Evolutionary conservation across 2,329 filamentous ascomycete genomes (phyloP).

Genomic region (Hypoxylon sp.): DNA sequence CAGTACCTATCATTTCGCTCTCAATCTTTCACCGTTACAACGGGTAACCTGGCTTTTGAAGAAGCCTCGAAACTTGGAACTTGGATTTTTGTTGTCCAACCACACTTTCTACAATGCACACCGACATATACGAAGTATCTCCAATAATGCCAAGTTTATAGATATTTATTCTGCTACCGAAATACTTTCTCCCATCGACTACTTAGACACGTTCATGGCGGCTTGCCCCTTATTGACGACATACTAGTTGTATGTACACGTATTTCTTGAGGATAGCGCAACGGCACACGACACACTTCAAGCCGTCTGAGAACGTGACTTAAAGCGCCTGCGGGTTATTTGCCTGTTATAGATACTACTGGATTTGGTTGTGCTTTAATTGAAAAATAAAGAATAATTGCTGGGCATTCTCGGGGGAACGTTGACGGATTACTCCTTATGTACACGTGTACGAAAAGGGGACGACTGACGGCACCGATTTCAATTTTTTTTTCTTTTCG

Average conservation of each 20-base stretch:
- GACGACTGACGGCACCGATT: conserved; percentile 34
- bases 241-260: too few species aligned
- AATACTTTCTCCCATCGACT: neutral
- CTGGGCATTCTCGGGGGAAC: conserved; percentile 28
- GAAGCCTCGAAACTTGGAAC: conserved; percentile 33
- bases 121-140: conserved; percentile 26
- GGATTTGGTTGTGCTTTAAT: conserved; percentile 26
- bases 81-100: conserved; percentile 36
- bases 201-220: neutral
- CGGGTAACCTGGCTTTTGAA: conserved; percentile 15
- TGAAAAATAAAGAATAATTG: conserved; percentile 25
- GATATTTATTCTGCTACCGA: neutral
- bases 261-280: neutral
- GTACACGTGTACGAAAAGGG: conserved; percentile 38
- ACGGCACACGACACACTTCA: conserved; percentile 23
- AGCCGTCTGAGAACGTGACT: conserved; percentile 37
- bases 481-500: conserved; percentile 29
- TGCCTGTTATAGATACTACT: conserved; percentile 37
- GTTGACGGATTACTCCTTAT: conserved; percentile 33
- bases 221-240: conserved; percentile 9
- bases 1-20: conserved; percentile 38
- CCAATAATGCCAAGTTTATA: conserved; percentile 19
- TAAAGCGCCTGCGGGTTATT: conserved; percentile 41
- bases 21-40: conserved; percentile 31
- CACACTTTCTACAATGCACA: conserved; percentile 30